Base-by-base conservation (phyloP, 2,329 filamentous ascomycete genomes). In the Pseudogymnoascus sp. region DNA sequence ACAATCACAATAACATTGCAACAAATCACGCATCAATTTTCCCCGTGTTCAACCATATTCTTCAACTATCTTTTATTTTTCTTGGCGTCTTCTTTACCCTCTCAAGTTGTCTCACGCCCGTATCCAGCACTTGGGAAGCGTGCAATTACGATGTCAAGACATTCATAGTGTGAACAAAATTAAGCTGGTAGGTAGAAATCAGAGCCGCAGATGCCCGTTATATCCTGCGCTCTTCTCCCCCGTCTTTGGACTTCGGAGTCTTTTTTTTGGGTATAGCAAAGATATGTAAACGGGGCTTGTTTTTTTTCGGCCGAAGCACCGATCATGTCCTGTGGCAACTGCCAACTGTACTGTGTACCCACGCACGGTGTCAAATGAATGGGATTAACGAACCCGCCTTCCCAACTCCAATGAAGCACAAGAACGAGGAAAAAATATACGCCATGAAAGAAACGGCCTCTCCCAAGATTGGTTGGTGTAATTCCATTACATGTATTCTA, bases 401-500 rank as follows among this genome's bases (percentile, higher is more conserved):
- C 49, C 49, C 49, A 55, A 55, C 49, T 55, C 49, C 49, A 33
- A 55, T 35, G 49, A 33, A 55, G 49, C 49, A 55, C 28, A 55
- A 55, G 28, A 55, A 55, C 28, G 49, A 55, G 25, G 28, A 55
- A 49, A 49, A 41, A 35, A 33, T 55, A 35, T 55, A 33, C 49
- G 49, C 49, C 49, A 55, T 55, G 45, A 55, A 55, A 55, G n/a
- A 55, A 55, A 55, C 49, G 28, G 49, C 49, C 49, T 55, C 49
- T 55, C 49, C 49, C 49, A 33, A 55, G 28, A 33, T 55, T 52
- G 45, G 45, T 23, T 45, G 49, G 49, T 55, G 49, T 21, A 55
- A 55, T 55, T 55, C 49, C 49, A 55, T 55, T 55, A 55, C 49
- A 55, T 55, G 49, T 55, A 74, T 40, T 41, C 58, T 71, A 92